A percentile compares a stretch with the other conserved stretches of the same genome.
Evolutionary conservation across 1,284 basidiomycete species (phyloP).

Genomic region (Hypsizygus ulmarius): DNA sequence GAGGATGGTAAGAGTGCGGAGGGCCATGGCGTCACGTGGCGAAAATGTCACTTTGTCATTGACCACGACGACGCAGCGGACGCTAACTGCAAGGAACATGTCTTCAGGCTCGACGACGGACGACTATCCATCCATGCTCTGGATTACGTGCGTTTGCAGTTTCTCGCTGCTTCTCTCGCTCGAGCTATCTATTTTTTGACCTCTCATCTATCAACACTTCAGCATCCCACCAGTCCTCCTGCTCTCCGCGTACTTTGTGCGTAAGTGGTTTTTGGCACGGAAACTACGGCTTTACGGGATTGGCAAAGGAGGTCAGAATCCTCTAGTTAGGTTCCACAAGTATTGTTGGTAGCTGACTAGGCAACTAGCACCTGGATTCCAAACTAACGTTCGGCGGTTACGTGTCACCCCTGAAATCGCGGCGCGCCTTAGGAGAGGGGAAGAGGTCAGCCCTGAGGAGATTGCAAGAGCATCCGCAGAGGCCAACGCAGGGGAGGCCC

Average conservation of each 20-base stretch:
- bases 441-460: constrained; percentile 48
- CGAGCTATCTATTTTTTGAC: background rate
- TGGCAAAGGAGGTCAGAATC: constrained; percentile 46
- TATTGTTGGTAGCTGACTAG: background rate
- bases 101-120: constrained; percentile 18
- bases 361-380: constrained; percentile 45
- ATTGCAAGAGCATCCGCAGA: constrained; percentile 42
- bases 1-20: constrained; percentile 12
- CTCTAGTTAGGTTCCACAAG: background rate
- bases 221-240: constrained; percentile 44
- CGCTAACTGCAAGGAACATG: too few relatives aligned
- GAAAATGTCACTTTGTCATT: background rate
- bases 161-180: background rate
- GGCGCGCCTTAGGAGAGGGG: constrained; percentile 44
- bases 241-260: constrained; percentile 40
- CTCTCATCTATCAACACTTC: background rate
- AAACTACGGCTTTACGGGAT: constrained; percentile 44
- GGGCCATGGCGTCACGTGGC: constrained; percentile 5
- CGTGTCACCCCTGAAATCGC: constrained; percentile 50
- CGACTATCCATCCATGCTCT: constrained; percentile 39
- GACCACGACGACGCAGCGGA: constrained; percentile 4
- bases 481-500: constrained; percentile 31
- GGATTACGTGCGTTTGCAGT: constrained; percentile 34
- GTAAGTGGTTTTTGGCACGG: constrained; percentile 48
- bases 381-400: constrained; percentile 45